Conservation (phyloP, 768 basidiomycete genomes). For the Omphalotus guepiniiformis region DNA sequence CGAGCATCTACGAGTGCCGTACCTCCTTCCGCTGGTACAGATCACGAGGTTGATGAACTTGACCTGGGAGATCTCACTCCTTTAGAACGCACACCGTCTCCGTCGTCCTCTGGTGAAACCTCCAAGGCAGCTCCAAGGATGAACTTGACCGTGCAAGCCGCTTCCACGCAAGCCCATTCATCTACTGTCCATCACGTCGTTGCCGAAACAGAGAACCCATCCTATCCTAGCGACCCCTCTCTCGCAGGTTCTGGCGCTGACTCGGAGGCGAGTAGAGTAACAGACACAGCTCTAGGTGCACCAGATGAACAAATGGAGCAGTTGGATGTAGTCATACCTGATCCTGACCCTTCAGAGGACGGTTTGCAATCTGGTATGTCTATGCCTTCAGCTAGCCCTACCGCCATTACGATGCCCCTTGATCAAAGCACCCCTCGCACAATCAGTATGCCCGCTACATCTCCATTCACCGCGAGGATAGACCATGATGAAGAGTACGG, state of each 20-base stretch:
- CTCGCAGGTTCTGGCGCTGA: not conserved
- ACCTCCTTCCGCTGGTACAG: not conserved
- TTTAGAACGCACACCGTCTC: not conserved
- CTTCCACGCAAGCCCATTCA: not conserved
- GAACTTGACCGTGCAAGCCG: not conserved
- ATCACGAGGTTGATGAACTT: constrained; percentile 6
- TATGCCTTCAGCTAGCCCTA: not conserved
- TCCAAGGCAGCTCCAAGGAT: too few species aligned
- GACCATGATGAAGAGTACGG: not conserved
- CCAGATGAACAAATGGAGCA: not conserved
- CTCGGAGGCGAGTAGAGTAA: too few species aligned
- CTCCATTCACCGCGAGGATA: too few species aligned
- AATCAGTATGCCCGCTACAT: not conserved
- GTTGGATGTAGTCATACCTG: not conserved
- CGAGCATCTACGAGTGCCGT: not conserved
- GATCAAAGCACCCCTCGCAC: too few species aligned
- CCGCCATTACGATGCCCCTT: not conserved
- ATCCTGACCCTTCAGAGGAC: too few species aligned
- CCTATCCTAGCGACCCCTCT: not conserved
- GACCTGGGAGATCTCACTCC: constrained; percentile 1
- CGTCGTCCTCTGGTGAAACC: too few species aligned
- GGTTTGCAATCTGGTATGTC: not conserved
- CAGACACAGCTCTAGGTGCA: too few species aligned
- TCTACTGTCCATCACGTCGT: too few species aligned
- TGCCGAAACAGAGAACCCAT: not conserved